These are phyloP conservation scores for Cyberlindnera americana DNA, from an alignment of 805 yeast genomes.

Conservation along the genomic window DNA sequence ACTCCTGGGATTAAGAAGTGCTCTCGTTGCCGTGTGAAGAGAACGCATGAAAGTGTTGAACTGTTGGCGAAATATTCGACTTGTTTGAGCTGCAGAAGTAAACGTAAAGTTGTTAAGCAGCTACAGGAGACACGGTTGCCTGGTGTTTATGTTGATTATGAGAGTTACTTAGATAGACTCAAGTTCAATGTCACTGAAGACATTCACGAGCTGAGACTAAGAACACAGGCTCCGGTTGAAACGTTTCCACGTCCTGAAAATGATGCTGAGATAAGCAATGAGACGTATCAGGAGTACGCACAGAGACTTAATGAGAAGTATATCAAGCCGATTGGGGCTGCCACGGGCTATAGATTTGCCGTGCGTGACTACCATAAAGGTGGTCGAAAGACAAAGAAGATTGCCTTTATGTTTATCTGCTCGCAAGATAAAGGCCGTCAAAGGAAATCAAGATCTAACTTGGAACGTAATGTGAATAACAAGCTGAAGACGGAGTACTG, in stretches of 20 bases:
- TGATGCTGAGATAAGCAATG: slow-evolving; percentile 28
- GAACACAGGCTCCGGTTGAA: slow-evolving; percentile 30
- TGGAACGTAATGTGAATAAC: slow-evolving; percentile 36
- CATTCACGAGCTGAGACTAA: slow-evolving; percentile 34
- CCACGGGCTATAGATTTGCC: slow-evolving; percentile 41
- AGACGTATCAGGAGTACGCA: slow-evolving; percentile 33
- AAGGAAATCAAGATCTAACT: slow-evolving; percentile 39
- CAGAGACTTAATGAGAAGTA: slow-evolving; percentile 34
- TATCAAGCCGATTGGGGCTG: slow-evolving; percentile 37
- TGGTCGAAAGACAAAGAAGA: slow-evolving; percentile 37
- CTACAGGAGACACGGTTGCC: slow-evolving; percentile 10
- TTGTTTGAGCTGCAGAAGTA: slow-evolving; percentile 37
- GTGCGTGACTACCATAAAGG: slow-evolving; percentile 44
- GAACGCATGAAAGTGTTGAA: slow-evolving; percentile 32
- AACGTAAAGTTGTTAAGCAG: slow-evolving; percentile 33
- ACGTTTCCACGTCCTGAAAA: slow-evolving; percentile 34
- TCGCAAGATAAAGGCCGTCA: slow-evolving; percentile 42
- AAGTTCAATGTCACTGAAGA: slow-evolving; percentile 34
- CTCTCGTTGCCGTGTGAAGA: slow-evolving; percentile 40
- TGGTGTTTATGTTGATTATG: slow-evolving; percentile 34
- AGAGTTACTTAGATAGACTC: slow-evolving; percentile 32
- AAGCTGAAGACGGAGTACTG: slow-evolving; percentile 40
- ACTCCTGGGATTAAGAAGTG: slow-evolving; percentile 32
- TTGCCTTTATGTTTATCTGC: slow-evolving; percentile 43
- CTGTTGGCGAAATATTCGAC: slow-evolving; percentile 39